Evolutionary conservation across 139 green algal genomes (phyloP), one percentile per base, ranked within the genome.

Genomic region (Choricystis sp.): DNA sequence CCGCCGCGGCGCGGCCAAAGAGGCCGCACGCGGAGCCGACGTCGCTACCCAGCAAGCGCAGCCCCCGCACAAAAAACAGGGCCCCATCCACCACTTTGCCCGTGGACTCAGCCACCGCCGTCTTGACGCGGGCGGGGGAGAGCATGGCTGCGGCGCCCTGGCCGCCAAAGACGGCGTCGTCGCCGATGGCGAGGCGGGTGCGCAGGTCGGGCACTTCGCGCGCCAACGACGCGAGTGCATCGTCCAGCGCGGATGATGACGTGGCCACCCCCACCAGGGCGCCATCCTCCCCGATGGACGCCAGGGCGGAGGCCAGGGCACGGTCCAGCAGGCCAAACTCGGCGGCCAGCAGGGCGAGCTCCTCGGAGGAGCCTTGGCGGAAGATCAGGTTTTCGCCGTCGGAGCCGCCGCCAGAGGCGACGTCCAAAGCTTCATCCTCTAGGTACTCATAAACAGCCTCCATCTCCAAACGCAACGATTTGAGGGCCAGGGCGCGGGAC

Each of bases 391-490:
- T 62, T 26, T 55, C 56, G 21, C 65, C 31, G 23, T 69, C 56
- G 3, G 64, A 60, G 2, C 55, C 48, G 64, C 57, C 61, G 26
- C 22, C 5, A 66, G 25, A 29, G 3, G 56, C 16, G 1, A 95
- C 64, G 56, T 94, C 82, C 31, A 96, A 65, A 0, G 85, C 81
- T 74, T 98, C 91, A 1, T 89, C 81, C 75, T 98, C 91, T 55
- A 98, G 65, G 19, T 62, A 70, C 2, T 61, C 59, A 48, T 86
- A 92, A 21, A 97, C 79, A 25, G 83, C 85, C 71, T 94, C 88
- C 88, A 96, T 88, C 74, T 97, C 84, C 31, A 97, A 74, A 73
- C 94, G 81, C 62, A 97, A 74, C 22, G 82, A 94, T 55, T 80
- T 72, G 24, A 83, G 65, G 59, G 63, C 66, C 30, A 79, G 69